Conservation (phyloP, 352 stramenopile species). For the Blastocystis sp. region DNA sequence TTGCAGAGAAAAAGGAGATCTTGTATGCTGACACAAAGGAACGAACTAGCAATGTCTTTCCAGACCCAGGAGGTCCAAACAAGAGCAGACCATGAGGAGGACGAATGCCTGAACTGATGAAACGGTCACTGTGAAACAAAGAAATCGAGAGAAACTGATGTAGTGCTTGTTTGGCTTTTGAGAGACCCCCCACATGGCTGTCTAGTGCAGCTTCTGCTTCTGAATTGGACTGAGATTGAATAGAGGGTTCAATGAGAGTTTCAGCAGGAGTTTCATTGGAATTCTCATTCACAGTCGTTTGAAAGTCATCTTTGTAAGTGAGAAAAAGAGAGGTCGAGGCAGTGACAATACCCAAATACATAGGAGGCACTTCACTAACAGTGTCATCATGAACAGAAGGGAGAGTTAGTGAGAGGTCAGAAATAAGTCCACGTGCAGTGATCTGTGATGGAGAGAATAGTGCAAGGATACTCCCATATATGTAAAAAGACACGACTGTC, state of each 20-base stretch:
- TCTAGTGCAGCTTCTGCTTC: not conserved
- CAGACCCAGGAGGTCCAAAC: conserved; percentile 89
- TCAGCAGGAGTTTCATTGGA: not conserved
- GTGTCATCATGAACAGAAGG: not conserved
- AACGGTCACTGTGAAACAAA: not conserved
- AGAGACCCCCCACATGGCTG: not conserved
- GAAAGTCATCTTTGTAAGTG: not conserved
- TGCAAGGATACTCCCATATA: conserved; percentile 31
- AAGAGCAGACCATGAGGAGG: conserved; percentile 77
- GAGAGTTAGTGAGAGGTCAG: not conserved
- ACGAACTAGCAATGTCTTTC: conserved; percentile 93
- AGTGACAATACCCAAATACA: not conserved
- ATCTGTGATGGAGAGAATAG: not conserved
- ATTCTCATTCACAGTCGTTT: not conserved
- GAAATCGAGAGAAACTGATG: not conserved
- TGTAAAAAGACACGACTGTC: conserved; percentile 25
- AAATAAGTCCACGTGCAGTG: not conserved
- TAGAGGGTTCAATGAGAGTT: not conserved
- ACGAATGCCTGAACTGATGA: not conserved
- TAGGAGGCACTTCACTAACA: not conserved
- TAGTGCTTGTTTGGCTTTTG: not conserved
- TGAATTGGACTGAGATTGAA: not conserved
- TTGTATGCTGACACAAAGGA: conserved; percentile 89
- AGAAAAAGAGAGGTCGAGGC: not conserved
- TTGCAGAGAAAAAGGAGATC: conserved; percentile 20